A percentile compares a stretch with the other conserved stretches of the same genome.
These are phyloP conservation scores for Candida labiduridarum DNA, from an alignment of 1,139 yeast species.

Conservation along the genomic window DNA sequence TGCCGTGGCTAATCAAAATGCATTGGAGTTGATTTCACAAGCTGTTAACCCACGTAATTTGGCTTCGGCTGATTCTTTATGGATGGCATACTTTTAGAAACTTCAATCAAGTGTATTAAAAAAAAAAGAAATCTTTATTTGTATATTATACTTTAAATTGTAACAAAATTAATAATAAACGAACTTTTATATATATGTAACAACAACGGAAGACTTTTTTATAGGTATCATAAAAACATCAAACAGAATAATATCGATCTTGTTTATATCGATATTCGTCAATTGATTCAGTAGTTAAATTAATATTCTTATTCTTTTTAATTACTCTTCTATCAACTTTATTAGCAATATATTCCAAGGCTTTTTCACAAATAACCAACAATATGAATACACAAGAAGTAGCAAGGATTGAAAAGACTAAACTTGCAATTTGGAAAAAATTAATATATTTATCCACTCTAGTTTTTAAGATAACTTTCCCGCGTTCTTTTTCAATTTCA, in stretches of 20 bases:
- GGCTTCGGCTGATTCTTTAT: constrained; percentile 88
- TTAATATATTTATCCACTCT: constrained; percentile 30
- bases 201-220: no score
- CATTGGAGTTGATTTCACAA: constrained; percentile 86
- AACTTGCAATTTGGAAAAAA: constrained; percentile 17
- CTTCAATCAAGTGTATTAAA: background rate
- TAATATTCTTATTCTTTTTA: constrained; percentile 6
- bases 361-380: constrained; percentile 16
- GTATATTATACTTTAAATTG: constrained; percentile 1
- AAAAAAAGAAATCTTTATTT: background rate
- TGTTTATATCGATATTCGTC: constrained; percentile 9
- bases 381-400: constrained; percentile 13
- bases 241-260: constrained; percentile 13
- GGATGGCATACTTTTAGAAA: constrained; percentile 87
- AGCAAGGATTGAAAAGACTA: constrained; percentile 19
- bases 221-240: background rate
- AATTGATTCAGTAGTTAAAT: constrained; percentile 11
- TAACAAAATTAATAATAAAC: background rate
- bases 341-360: constrained; percentile 21
- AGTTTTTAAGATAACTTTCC: constrained; percentile 16
- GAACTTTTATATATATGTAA: no score
- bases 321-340: constrained; percentile 22
- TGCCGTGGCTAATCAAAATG: constrained; percentile 87
- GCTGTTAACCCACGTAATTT: constrained; percentile 95
- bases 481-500: constrained; percentile 23